These are phyloP conservation scores for Anethum foeniculum DNA, from an alignment of 140 eudicot genomes.

Conservation along the genomic window DNA sequence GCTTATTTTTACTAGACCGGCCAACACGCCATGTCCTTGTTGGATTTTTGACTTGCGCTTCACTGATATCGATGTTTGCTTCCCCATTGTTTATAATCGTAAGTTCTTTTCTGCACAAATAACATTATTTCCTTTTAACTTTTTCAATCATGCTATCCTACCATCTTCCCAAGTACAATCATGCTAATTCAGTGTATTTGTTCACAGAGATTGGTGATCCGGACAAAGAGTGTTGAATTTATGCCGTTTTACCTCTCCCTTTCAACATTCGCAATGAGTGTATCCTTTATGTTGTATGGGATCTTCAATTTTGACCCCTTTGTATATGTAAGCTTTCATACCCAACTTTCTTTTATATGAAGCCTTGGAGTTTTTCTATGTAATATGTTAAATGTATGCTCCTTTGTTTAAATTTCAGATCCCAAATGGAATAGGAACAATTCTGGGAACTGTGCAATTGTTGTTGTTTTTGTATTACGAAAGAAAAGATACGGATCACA, in stretches of 20 bases:
- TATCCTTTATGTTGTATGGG: constrained; percentile 68
- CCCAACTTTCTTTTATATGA: neutral
- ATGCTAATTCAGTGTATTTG: neutral
- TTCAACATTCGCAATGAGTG: constrained; percentile 73
- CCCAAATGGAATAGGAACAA: constrained; percentile 67
- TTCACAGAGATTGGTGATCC: constrained; percentile 69
- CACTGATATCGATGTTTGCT: constrained; percentile 89
- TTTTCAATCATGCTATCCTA: neutral
- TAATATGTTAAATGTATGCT: neutral
- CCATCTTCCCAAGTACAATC: neutral
- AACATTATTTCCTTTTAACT: neutral
- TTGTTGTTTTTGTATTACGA: constrained; percentile 38
- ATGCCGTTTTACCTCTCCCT: constrained; percentile 95
- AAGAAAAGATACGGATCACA: constrained; percentile 24
- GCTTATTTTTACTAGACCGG: constrained; percentile 50
- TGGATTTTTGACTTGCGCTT: constrained; percentile 69
- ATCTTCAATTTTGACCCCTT: constrained; percentile 68
- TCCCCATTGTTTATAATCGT: constrained; percentile 78
- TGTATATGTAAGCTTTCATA: constrained; percentile 49
- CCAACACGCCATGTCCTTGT: constrained; percentile 42
- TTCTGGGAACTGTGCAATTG: constrained; percentile 51
- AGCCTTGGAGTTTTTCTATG: neutral
- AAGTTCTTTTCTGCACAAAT: constrained; percentile 10
- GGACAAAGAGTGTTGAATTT: constrained; percentile 74
- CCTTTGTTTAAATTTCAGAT: constrained; percentile 36